Percentiles rank a stretch among this genome's conserved stretches.
Evolutionary conservation across 345 rosid genomes (phyloP).

Genomic region (Bruguiera sexangula): DNA sequence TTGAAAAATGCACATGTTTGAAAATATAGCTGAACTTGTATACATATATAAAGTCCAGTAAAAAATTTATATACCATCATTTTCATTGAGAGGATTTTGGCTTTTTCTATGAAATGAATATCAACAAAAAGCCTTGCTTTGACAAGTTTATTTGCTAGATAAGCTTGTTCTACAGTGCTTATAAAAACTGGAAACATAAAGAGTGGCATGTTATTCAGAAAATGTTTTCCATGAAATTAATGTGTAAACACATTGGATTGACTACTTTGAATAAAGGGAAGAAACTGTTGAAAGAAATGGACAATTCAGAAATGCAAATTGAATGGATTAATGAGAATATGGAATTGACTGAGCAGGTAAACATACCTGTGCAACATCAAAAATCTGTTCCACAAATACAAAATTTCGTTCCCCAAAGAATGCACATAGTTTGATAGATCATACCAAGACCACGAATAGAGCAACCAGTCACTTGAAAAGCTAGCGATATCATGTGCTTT

Average conservation of each 20-base stretch:
- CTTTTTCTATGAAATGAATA: too few relatives aligned
- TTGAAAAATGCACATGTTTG: too few relatives aligned
- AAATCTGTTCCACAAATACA: slow-evolving; percentile 64
- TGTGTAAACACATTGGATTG: not conserved
- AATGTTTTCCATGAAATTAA: not conserved
- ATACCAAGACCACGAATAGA: slow-evolving; percentile 44
- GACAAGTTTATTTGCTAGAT: too few relatives aligned
- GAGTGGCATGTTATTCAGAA: not conserved
- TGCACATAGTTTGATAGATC: slow-evolving; percentile 46
- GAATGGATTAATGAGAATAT: too few relatives aligned
- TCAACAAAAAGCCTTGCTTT: too few relatives aligned
- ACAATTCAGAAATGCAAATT: not conserved
- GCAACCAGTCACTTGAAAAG: slow-evolving; percentile 39
- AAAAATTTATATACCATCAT: not conserved
- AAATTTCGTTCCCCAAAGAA: slow-evolving; percentile 55
- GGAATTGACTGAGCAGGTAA: not conserved
- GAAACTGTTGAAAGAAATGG: not conserved
- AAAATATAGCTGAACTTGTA: too few relatives aligned
- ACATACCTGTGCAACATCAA: slow-evolving; percentile 76
- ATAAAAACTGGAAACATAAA: too few relatives aligned
- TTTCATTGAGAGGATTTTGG: not conserved
- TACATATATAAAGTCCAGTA: not conserved
- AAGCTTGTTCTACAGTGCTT: too few relatives aligned
- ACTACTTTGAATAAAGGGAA: not conserved
- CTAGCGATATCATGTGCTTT: slow-evolving; percentile 29